These are phyloP conservation scores for Penicillium sp. DNA, from an alignment of 2,329 filamentous ascomycete species.

Conservation along the genomic window DNA sequence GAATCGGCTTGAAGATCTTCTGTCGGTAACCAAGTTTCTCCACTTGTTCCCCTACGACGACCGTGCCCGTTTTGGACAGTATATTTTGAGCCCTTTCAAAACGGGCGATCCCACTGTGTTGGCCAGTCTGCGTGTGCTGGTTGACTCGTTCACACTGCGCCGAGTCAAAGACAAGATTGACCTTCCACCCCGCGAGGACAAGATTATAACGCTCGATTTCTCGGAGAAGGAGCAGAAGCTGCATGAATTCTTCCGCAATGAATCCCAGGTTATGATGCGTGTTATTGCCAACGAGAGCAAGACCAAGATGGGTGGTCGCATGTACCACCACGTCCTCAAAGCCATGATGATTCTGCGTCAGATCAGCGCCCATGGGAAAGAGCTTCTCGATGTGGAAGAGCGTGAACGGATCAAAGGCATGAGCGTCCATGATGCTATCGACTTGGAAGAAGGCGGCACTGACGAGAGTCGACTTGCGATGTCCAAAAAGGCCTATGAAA, in stretches of 20 bases:
- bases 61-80: slow-evolving; percentile 65
- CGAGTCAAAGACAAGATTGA: slow-evolving; percentile 88
- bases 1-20: slow-evolving; percentile 85
- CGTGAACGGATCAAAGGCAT: slow-evolving; percentile 72
- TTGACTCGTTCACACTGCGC: slow-evolving; percentile 89
- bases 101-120: slow-evolving; percentile 77
- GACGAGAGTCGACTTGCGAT: slow-evolving; percentile 54
- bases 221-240: slow-evolving; percentile 66
- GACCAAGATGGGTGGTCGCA: slow-evolving; percentile 69
- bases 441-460: slow-evolving; percentile 70
- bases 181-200: slow-evolving; percentile 67
- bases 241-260: slow-evolving; percentile 78
- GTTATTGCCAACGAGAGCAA: slow-evolving; percentile 63
- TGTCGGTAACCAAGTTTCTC: slow-evolving; percentile 79
- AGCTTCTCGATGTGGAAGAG: slow-evolving; percentile 80
- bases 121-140: slow-evolving; percentile 72
- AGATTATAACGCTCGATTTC: slow-evolving; percentile 70
- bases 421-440: slow-evolving; percentile 79
- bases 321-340: slow-evolving; percentile 90
- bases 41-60: slow-evolving; percentile 81
- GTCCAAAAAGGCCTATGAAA: slow-evolving; percentile 73
- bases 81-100: slow-evolving; percentile 83
- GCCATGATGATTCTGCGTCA: slow-evolving; percentile 84
- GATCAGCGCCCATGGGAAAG: slow-evolving; percentile 90
- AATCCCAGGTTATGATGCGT: slow-evolving; percentile 73